Base-by-base conservation (phyloP, 1,284 basidiomycete genomes). In the Tremellales sp. region DNA sequence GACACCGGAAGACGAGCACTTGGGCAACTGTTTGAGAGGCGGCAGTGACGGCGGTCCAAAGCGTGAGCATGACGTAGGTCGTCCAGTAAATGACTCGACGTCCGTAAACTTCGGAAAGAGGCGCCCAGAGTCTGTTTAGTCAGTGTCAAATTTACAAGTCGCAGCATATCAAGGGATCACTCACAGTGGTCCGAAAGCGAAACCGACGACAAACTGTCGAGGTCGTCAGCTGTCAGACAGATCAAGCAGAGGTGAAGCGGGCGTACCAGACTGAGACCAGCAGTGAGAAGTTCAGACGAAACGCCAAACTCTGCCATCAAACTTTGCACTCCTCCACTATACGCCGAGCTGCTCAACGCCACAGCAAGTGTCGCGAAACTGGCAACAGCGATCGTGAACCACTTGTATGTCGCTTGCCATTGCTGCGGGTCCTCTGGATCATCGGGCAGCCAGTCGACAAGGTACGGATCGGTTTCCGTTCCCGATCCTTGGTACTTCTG, bases 21-120 rank as follows among this genome's bases (percentile, higher is more conserved):
- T 52, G 46, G n/a, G 35, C 61, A 42, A 63, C 51, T 51, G 60
- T 68, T 15, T 46, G 60, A 8, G 66, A 54, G 2, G 64, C 68
- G 22, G 47, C 44, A 8, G 60, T 52, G n/a, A 63, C 66, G 4
- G 44, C 67, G 31, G 60, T 53, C 64, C 67, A 69, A n/a, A 67
- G 49, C 6, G 67, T 69, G 31, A 71, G 54, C 54, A 67, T 60
- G 24, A 48, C n/a, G 53, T 68, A 69, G 11, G 83, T 75, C 46
- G 81, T 63, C 46, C 90, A 73, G 64, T 86, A 86, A 42, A 86
- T 68, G 6, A 81, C 80, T 42, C 82, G 76, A n/a, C 78, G 73
- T 3, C 78, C 78, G 48, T 68, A 75, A 3, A 75, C 78, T 60
- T 84, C 83, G 8, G 77, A 79, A 0, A 81, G 65, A 3, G 78